Base-by-base conservation (phyloP, 495 filamentous ascomycete species). In the Saxophila tyrrhenica region DNA sequence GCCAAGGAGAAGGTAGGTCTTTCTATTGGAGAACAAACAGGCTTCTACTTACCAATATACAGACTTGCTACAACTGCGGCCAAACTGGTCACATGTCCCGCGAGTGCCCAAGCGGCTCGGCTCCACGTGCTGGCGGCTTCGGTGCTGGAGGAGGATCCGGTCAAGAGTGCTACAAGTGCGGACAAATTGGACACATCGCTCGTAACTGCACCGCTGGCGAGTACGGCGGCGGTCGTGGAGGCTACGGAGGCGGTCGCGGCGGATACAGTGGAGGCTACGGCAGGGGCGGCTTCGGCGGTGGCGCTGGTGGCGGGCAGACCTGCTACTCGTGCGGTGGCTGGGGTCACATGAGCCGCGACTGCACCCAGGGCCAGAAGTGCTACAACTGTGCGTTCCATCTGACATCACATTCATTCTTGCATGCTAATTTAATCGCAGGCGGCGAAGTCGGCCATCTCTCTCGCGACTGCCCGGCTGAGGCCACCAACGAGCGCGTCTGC, bases 81-180 rank as follows among this genome's bases (percentile, higher is more conserved):
- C 77, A 83, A 65, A 69, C 79, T 53, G 92, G 92, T 46, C 92
- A 98, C 75, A 83, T 98, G 68, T 90, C 86, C 58, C 91, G 92
- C 63, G 92, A 98, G 59, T 98, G 94, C 75, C 74, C 74, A 52
- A 78, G 83, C 64, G 62, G 62, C 17, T 68, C 74, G 39, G 67
- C 70, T 52, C 72, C 74, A 53, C 76, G 77, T 59, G 72, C 72
- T 43, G 65, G 66, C 60, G 75, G 72, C 52, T 47, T 29, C 46
- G 61, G 57, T 66, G 64, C 77, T 39, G 69, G 62, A 35, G 61
- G 59, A 15, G 65, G 69, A 57, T 67, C 72, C 55, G 77, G 78
- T 46, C 80, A 85, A 63, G 84, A 97, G 70, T 98, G 92, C 83
- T 98, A 98, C 84, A 97, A 97, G 82, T 98, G 94, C 74, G 90